Base-by-base conservation (phyloP, 2,329 filamentous ascomycete genomes). In the Penicillium sp. region DNA sequence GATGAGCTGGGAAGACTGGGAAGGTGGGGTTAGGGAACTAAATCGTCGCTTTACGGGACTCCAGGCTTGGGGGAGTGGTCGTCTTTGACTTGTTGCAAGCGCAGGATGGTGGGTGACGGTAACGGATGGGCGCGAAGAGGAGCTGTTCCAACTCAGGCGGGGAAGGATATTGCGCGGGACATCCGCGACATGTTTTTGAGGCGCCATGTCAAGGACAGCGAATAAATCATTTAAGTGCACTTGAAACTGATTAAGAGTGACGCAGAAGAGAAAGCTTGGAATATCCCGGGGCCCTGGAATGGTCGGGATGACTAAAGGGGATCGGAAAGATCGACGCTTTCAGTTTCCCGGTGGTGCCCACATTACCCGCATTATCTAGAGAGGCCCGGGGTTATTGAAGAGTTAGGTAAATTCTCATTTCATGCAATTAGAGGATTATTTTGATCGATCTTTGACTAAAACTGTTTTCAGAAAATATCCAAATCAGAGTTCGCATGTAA, bases 161-260 rank as follows among this genome's bases (percentile, higher is more conserved):
- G 75, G 74, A 43, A 77, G 69, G 33, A 78, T 66, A 53, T 72
- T 75, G 44, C 76, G 76, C 44, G 77, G 76, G n/a, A 77, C 68
- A 59, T 77, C 76, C 25, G 68, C 69, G 61, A 78, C 70, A 9
- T 72, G 68, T 61, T 77, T 78, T 53, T 72, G 70, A 48, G 72
- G 70, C 41, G 75, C 72, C 77, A 79, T 79, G 23, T 25, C 64
- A 45, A 52, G 40, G 43, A 45, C 46, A 38, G 31, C 19, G n/a
- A 27, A 41, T 27, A 34, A 16, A 36, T 48, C 25, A 19, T 21
- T 51, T 2, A 31, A 25, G 15, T 21, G 38, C 16, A 4, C 29
- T 52, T 52, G 1, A 19, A 33, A 5, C 21, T 5, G 31, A 48
- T n/a, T 21, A 34, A 13, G 27, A 43, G 31, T 41, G 43, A 55